Conservation (phyloP, 441 rosid species). For the Erodium texanum region DNA sequence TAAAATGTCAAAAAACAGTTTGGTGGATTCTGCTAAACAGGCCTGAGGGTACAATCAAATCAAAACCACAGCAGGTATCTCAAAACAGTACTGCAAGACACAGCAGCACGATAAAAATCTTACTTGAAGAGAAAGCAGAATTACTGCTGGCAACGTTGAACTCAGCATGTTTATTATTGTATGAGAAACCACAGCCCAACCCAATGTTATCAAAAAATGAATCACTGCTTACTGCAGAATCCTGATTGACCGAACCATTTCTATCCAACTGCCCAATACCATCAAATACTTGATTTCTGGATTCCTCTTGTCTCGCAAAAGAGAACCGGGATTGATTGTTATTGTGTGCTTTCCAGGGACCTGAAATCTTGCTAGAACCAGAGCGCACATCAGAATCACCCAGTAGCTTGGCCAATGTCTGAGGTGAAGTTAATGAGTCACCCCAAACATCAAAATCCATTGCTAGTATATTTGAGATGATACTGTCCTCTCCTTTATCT, state of each 20-base stretch:
- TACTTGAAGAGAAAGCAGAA: constrained; percentile 41
- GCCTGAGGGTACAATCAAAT: too few species aligned
- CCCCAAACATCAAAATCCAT: constrained; percentile 84
- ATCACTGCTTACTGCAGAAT: constrained; percentile 35
- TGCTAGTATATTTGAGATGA: constrained; percentile 66
- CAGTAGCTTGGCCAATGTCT: constrained; percentile 48
- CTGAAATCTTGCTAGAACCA: constrained; percentile 37
- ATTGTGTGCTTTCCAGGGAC: constrained; percentile 50
- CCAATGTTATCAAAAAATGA: constrained; percentile 33
- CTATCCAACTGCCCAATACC: constrained; percentile 34
- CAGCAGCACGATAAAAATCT: constrained; percentile 40
- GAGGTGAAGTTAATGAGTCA: constrained; percentile 59
- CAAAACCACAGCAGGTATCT: too few species aligned
- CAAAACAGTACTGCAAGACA: neutral
- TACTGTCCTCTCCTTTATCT: constrained; percentile 59
- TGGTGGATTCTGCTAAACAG: too few species aligned
- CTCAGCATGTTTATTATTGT: constrained; percentile 40
- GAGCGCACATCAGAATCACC: constrained; percentile 47
- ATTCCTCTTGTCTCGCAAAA: constrained; percentile 74
- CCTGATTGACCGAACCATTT: constrained; percentile 29
- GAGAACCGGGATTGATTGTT: constrained; percentile 86
- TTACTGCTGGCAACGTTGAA: constrained; percentile 26
- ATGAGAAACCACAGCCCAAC: constrained; percentile 41
- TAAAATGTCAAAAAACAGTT: too few species aligned
- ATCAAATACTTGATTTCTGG: constrained; percentile 35